A percentile compares a stretch with the other conserved stretches of the same genome.
phyloP scores from a whole-genome alignment of 257 asterid species.

The Euphrasia confusa region DNA sequence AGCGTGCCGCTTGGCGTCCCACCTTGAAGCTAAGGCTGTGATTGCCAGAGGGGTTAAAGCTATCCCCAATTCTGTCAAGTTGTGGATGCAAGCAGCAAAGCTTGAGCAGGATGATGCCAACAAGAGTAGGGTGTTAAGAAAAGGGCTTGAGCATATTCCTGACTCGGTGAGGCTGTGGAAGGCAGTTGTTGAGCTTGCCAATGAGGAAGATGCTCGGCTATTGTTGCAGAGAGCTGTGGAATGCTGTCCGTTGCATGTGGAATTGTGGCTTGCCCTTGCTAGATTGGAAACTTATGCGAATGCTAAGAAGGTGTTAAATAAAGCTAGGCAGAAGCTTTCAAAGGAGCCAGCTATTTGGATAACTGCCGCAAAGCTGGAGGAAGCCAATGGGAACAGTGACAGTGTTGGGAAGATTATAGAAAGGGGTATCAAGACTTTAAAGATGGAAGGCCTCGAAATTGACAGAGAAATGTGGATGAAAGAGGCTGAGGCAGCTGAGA shows the following conservation, averaged over 20 bases:
- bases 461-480: constrained; percentile 95
- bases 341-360: constrained; percentile 94
- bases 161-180: constrained; percentile 92
- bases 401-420: constrained; percentile 77
- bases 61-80: constrained; percentile 77
- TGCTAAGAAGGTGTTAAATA: constrained; percentile 80
- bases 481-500: constrained; percentile 92
- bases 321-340: constrained; percentile 71
- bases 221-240: constrained; percentile 83
- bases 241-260: constrained; percentile 63
- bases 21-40: constrained; percentile 77
- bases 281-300: constrained; percentile 73
- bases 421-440: constrained; percentile 75
- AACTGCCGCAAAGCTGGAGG: constrained; percentile 89
- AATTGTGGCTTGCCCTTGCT: constrained; percentile 89
- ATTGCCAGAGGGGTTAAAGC: constrained; percentile 78
- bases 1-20: constrained; percentile 76
- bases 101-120: constrained; percentile 67
- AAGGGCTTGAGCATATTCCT: constrained; percentile 78
- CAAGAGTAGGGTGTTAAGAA: constrained; percentile 73
- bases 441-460: constrained; percentile 79
- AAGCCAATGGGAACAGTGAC: constrained; percentile 66
- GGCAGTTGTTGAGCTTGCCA: constrained; percentile 89
- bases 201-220: constrained; percentile 72
- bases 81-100: constrained; percentile 91